Base-by-base conservation (phyloP, 306 rosid genomes). In the Quercus alba region DNA sequence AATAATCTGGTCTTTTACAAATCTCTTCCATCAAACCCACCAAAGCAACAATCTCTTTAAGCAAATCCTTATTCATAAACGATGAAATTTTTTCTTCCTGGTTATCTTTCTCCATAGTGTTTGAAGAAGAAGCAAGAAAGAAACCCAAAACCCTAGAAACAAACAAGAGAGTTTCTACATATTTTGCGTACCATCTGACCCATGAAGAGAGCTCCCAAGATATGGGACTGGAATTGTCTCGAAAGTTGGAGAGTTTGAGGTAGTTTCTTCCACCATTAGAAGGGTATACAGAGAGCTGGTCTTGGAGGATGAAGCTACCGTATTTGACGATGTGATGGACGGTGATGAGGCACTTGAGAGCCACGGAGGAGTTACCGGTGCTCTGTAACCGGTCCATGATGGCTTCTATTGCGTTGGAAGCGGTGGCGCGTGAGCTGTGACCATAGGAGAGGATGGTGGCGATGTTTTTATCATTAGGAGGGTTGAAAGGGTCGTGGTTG, bases 221-320 rank as follows among this genome's bases (percentile, higher is more conserved):
- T 0, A 80, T 20, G 11, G 90, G 88, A 55, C 71, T 75, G 7
- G 82, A 80, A 49, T 18, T 74, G 80, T 87, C 94, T 0, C 97
- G 90, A 81, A 94, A 94, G 71, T 89, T 83, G n/a, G 98, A 92
- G 76, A 94, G 97, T 23, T 92, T 92, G 4, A 94, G 98, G 90
- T 92, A 91, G 84, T 94, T 94, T 74, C 98, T 81, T 35, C 98
- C 98, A 18, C 97, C 97, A 15, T 77, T 1, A 33, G 85, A 33
- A 25, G 98, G 97, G 75, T 79, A 90, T 1, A 93, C 88, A 18
- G 97, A 88, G 77, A 94, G 92, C 82, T 94, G 99, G 75, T 94
- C 99, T 59, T 84, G 97, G 26, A 94, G 91, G 41, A 94, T 94
- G 90, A 94, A 94, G 82, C 82, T 71, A 14, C 97, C 99, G 77